phyloP scores from a whole-genome alignment of 2,329 filamentous ascomycete species.

The Xylaria sp. region DNA sequence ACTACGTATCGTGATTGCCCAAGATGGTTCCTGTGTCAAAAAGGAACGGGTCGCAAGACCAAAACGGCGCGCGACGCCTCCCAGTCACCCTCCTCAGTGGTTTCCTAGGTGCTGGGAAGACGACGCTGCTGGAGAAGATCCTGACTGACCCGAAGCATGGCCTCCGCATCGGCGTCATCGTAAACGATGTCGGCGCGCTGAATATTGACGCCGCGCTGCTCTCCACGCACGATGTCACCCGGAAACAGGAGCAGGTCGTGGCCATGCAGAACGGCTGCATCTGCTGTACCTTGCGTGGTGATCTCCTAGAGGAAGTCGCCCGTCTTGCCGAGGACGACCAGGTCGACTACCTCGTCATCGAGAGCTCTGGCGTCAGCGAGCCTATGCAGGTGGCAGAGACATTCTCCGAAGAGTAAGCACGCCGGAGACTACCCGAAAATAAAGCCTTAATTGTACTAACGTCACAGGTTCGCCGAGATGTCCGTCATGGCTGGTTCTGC shows the following conservation, averaged over 20 bases:
- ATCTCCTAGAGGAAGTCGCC: constrained; percentile 76
- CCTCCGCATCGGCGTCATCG: constrained; percentile 75
- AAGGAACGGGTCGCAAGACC: not conserved
- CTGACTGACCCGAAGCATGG: constrained; percentile 71
- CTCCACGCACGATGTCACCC: constrained; percentile 64
- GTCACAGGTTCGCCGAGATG: constrained; percentile 47
- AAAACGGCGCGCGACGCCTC: constrained; percentile 49
- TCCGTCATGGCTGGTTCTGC: constrained; percentile 45
- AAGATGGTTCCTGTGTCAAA: constrained; percentile 23
- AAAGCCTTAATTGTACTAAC: constrained; percentile 55
- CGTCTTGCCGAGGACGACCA: constrained; percentile 69
- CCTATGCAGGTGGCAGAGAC: constrained; percentile 41
- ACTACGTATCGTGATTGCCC: not conserved
- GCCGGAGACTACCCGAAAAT: constrained; percentile 77
- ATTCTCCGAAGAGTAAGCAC: constrained; percentile 54
- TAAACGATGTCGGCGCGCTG: constrained; percentile 76
- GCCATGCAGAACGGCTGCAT: constrained; percentile 80
- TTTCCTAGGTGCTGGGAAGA: constrained; percentile 75
- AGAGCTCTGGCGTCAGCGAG: constrained; percentile 39
- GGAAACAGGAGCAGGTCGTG: constrained; percentile 71
- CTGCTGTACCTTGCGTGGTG: constrained; percentile 78
- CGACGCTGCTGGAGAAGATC: constrained; percentile 75
- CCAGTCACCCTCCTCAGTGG: constrained; percentile 71
- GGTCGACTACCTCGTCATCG: constrained; percentile 65
- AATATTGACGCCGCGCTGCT: constrained; percentile 75